phyloP scores from a whole-genome alignment of 495 filamentous ascomycete genomes.

The Aspergillus biplanus region DNA sequence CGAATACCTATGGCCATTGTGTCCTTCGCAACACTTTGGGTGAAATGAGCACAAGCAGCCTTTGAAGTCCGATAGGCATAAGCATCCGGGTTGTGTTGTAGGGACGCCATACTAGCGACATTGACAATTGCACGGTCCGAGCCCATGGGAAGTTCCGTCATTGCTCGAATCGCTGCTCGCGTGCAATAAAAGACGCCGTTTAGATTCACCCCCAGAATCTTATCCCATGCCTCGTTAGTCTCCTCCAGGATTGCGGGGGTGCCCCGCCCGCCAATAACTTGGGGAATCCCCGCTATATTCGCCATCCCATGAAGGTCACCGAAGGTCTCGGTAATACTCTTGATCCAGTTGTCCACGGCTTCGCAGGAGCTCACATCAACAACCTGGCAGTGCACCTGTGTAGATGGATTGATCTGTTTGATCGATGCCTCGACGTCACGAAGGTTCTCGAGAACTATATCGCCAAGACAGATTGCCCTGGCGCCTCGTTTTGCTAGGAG shows the following conservation, averaged over 20 bases:
- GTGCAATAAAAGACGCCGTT: constrained; percentile 21
- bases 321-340: constrained; percentile 1
- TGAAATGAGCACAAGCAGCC: constrained; percentile 7
- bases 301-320: constrained; percentile 14
- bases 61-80: constrained; percentile 21
- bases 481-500: constrained; percentile 10
- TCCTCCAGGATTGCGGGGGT: constrained; percentile 10
- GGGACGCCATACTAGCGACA: constrained; percentile 11
- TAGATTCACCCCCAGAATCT: constrained; percentile 15
- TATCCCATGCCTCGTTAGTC: constrained; percentile 10
- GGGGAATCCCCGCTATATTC: constrained; percentile 19
- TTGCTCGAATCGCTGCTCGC: constrained; percentile 9
- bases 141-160: constrained; percentile 3
- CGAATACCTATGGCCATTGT: constrained; percentile 5
- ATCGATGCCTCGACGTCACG: not conserved
- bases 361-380: constrained; percentile 13
- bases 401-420: constrained; percentile 12
- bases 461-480: constrained; percentile 3
- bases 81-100: constrained; percentile 8
- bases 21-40: constrained; percentile 14
- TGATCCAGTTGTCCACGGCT: constrained; percentile 9
- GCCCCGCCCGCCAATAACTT: not conserved
- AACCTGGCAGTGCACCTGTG: constrained; percentile 4
- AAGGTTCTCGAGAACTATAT: not conserved
- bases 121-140: constrained; percentile 17